A percentile compares a stretch with the other conserved stretches of the same genome.
phyloP scores from a whole-genome alignment of 2,329 filamentous ascomycete genomes.

The Sporothrix mexicana region DNA sequence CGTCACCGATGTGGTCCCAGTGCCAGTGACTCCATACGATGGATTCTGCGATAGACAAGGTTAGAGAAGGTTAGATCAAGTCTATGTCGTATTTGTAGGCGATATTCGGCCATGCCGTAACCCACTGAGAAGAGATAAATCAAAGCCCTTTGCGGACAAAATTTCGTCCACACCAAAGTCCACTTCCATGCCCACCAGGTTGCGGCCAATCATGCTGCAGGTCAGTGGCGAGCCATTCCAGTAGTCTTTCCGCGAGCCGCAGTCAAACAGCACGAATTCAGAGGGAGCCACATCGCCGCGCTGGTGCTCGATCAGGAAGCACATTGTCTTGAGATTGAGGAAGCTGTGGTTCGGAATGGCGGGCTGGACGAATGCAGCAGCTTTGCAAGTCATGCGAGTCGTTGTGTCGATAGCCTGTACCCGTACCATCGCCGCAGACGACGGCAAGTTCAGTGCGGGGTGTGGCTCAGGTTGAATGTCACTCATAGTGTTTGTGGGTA shows the following conservation, averaged over 20 bases:
- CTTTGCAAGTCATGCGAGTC: neutral
- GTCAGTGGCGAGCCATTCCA: slow-evolving; percentile 19
- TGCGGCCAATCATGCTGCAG: neutral
- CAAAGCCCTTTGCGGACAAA: neutral
- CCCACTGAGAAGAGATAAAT: neutral
- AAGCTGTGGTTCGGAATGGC: neutral
- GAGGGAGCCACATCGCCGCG: neutral
- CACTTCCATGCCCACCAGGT: slow-evolving; percentile 2
- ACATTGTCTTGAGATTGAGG: slow-evolving; percentile 10
- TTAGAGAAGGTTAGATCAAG: neutral
- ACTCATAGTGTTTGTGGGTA: no score
- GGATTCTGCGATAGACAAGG: neutral
- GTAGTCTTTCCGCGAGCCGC: slow-evolving; percentile 12
- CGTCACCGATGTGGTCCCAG: slow-evolving; percentile 26
- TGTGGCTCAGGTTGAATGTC: no score
- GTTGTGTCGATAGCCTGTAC: slow-evolving; percentile 4
- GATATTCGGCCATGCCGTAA: no score
- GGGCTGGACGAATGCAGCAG: slow-evolving; percentile 7
- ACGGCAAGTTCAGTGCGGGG: neutral
- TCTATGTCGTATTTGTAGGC: no score
- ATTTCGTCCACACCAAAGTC: slow-evolving; percentile 9
- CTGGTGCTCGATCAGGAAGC: slow-evolving; percentile 15
- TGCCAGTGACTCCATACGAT: slow-evolving; percentile 27
- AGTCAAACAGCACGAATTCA: slow-evolving; percentile 16
- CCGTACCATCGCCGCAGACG: neutral